Percentiles rank a stretch among this genome's conserved stretches.
Conservation (phyloP, 208 protist species). For the Leishmania turanica region DNA sequence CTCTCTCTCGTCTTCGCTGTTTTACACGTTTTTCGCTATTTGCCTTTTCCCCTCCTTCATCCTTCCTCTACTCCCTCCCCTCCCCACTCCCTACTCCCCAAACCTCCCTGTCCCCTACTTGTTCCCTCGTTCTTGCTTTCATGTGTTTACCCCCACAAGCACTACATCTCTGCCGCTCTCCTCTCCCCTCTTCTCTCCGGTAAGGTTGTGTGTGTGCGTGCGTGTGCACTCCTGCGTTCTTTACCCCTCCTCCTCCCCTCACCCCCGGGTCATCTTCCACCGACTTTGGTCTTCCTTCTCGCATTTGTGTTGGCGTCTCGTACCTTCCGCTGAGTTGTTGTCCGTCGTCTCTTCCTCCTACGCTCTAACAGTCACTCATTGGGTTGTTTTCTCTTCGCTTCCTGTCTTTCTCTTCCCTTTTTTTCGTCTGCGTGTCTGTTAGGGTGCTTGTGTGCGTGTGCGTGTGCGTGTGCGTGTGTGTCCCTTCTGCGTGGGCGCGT, state of each 20-base stretch:
- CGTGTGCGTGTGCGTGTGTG: background rate
- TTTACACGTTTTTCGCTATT: background rate
- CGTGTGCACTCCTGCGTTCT: background rate
- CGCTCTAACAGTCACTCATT: background rate
- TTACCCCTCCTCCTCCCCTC: background rate
- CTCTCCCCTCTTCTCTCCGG: background rate
- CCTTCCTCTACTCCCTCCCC: background rate
- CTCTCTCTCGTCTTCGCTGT: background rate
- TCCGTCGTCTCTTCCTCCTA: background rate
- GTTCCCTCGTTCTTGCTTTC: background rate
- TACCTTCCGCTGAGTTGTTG: background rate
- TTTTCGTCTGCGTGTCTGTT: background rate
- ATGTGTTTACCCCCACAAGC: background rate
- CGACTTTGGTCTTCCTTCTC: background rate
- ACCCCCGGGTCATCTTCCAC: background rate
- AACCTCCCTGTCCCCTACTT: too few relatives aligned
- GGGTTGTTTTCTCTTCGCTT: background rate
- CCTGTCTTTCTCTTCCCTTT: background rate
- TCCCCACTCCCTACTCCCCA: background rate
- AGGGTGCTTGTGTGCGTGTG: background rate
- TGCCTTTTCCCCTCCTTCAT: background rate
- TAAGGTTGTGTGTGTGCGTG: background rate
- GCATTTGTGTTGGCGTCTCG: background rate
- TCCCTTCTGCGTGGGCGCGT: background rate
- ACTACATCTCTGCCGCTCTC: background rate